Evolutionary conservation across 2,329 filamentous ascomycete species (phyloP), one percentile per base, ranked within the genome.

Genomic region (Fusarium sp.): DNA sequence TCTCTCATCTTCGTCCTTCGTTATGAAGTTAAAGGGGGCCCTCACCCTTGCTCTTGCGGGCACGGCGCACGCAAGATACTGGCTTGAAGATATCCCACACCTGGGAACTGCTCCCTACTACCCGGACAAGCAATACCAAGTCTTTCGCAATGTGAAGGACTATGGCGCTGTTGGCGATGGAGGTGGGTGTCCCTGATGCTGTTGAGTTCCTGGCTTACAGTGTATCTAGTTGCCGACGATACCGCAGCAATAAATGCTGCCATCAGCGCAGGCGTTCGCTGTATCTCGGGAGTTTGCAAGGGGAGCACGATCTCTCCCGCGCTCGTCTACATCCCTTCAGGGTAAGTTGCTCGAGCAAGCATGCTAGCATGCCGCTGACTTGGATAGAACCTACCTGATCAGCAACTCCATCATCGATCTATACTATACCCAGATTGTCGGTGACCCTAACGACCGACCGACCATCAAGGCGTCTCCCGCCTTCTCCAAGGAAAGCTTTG

Each of bases 361-460:
- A 69, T 11, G 33, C 12, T 50, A 14, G 61, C 30, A 14, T 32
- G 14, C 64, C 30, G 25, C 74, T 66, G 71, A 68, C 33, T 11
- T 8, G 10, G 5, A 3, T 37, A 83, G 82, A 52, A 95, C 92
- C 4, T 97, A 96, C 79, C 78, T 92, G 6, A 90, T 96, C 70
- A 92, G 89, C 60, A 87, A 86, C 72, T 92, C 94, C 7, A 90
- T 97, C 69, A 83, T 93, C 47, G 90, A 93, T 79, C 91, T 92
- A 82, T 97, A 95, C 84, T 94, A 95, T 80, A 95, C 94, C 2
- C 92, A 94, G 81, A 87, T 97, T 70, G 87, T 95, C 33, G 94
- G 93, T 45, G 92, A 95, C 81, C 90, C 92, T 11, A 86, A 85
- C 22, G 81, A 87, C 71, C 85, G 88, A 66, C 85, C 93, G 7